phyloP scores from a whole-genome alignment of 768 basidiomycete species.

The Rhodotorula taiwanensis region DNA sequence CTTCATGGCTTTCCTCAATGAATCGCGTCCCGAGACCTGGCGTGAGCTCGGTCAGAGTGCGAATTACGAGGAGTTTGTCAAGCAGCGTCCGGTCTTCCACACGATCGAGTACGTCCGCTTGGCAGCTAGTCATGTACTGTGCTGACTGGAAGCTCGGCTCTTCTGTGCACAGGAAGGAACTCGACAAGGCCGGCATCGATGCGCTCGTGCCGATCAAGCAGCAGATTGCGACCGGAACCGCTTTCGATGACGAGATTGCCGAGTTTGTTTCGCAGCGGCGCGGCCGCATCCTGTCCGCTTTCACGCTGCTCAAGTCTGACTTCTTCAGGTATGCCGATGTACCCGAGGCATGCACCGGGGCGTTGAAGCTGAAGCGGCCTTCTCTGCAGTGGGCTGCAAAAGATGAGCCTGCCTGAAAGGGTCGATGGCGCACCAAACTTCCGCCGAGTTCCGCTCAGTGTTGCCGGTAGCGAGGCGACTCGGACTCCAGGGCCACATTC shows the following conservation, averaged over 20 bases:
- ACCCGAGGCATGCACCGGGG: too few species aligned
- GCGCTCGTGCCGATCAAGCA: conserved; percentile 70
- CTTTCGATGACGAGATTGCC: conserved; percentile 71
- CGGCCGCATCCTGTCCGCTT: conserved; percentile 80
- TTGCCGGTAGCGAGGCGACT: conserved; percentile 4
- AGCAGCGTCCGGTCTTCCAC: conserved; percentile 85
- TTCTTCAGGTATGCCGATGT: too few species aligned
- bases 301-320: conserved; percentile 88
- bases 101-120: conserved; percentile 71
- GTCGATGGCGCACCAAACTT: conserved; percentile 95
- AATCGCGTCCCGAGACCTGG: conserved; percentile 31
- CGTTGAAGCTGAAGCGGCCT: too few species aligned
- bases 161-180: conserved; percentile 66
- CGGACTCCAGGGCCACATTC: background rate
- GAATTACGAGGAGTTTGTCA: conserved; percentile 73
- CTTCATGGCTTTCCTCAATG: conserved; percentile 35
- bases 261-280: conserved; percentile 74
- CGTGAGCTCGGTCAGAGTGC: conserved; percentile 23
- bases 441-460: conserved; percentile 61
- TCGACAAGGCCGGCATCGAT: conserved; percentile 67
- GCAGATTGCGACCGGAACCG: conserved; percentile 40
- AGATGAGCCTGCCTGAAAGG: conserved; percentile 92
- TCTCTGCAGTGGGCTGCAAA: conserved; percentile 77
- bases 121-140: too few species aligned
- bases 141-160: too few species aligned